Percentiles rank a stretch among this genome's conserved stretches.
Evolutionary conservation across 163 green algal species (phyloP).

Genomic region (Scenedesmus sp.): DNA sequence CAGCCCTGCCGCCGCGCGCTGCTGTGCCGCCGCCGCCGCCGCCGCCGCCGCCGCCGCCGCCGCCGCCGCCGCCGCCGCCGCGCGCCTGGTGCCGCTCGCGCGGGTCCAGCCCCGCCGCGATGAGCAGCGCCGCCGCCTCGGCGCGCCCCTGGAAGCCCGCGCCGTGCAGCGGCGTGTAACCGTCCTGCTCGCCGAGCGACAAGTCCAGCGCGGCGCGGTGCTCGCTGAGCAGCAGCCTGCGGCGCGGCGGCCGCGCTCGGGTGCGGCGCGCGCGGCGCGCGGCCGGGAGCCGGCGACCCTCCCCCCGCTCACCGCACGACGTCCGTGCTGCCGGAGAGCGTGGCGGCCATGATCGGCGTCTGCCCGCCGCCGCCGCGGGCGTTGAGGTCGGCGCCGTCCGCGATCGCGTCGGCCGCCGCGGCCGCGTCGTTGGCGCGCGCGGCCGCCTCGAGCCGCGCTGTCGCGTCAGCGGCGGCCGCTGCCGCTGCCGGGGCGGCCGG

Average conservation of each 20-base stretch:
- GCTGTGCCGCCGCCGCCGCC: too few relatives aligned
- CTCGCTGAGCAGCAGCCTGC: conserved; percentile 20
- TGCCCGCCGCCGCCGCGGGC: conserved; percentile 11
- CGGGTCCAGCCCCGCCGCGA: conserved; percentile 12
- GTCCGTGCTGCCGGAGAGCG: conserved; percentile 23
- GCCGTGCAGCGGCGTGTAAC: conserved; percentile 28
- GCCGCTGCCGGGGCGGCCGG: too few relatives aligned
- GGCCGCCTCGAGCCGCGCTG: conserved; percentile 2
- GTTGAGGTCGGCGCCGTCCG: conserved; percentile 13
- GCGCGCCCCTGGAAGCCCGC: conserved; percentile 28
- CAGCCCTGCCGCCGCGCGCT: background rate
- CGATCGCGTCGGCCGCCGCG: conserved; percentile 3
- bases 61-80: background rate
- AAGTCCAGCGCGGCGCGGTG: conserved; percentile 1
- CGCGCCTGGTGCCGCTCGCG: conserved; percentile 4
- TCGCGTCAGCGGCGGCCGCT: background rate
- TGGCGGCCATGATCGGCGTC: conserved; percentile 35
- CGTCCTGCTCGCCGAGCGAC: conserved; percentile 21
- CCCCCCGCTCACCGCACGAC: conserved; percentile 3
- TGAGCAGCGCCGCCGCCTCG: conserved; percentile 11
- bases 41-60: too few relatives aligned
- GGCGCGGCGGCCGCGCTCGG: background rate
- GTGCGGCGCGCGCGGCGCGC: background rate
- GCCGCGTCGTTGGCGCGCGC: conserved; percentile 24
- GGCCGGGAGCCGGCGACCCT: background rate